Base-by-base conservation (phyloP, 495 filamentous ascomycete species). In the Choiromyces venosus region DNA sequence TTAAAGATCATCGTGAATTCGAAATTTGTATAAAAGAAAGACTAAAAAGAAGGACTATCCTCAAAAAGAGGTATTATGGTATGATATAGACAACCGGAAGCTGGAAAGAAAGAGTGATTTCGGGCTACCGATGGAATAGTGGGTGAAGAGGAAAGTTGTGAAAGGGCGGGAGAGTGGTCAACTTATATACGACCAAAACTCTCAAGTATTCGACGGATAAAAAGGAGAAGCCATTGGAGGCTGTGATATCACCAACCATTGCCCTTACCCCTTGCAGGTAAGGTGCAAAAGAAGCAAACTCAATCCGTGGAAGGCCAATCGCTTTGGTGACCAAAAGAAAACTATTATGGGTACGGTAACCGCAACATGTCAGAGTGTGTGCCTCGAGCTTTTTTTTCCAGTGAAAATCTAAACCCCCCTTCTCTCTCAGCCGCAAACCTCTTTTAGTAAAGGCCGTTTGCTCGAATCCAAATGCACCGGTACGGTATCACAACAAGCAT, bases 71-170 rank as follows among this genome's bases (percentile, higher is more conserved):
- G 67, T 56, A 71, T 16, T 36, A 25, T 25, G 19, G 56, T 73
- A 33, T 12, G 25, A 37, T 38, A 7, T 36, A 74, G 66, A 69
- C 9, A 67, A 44, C 38, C 38, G 68, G 25, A 46, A 68, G 33
- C 40, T 68, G 65, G 66, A 72, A 77, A 74, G 33, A 77, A 77
- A 4, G 75, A 77, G 70, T 77, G 75, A 73, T 70, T 77, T 61
- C 52, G 52, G 74, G 67, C 75, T 73, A 56, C 75, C 42, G 52
- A 61, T 68, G 66, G 12, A 67, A 40, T 67, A 61, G 33, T 69
- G 66, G 66, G 61, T 44, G 40, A 64, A 39, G 74, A 73, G 56
- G 52, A 4, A 44, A 38, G 36, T 37, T n/a, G n/a, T n/a, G 16
- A n/a, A 46, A 65, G 39, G 56, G 18, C 37, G 73, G 69, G 65